Evolutionary conservation across 1,139 yeast genomes (phyloP), one percentile per base, ranked within the genome.

Genomic region (Lodderomyces margitis): DNA sequence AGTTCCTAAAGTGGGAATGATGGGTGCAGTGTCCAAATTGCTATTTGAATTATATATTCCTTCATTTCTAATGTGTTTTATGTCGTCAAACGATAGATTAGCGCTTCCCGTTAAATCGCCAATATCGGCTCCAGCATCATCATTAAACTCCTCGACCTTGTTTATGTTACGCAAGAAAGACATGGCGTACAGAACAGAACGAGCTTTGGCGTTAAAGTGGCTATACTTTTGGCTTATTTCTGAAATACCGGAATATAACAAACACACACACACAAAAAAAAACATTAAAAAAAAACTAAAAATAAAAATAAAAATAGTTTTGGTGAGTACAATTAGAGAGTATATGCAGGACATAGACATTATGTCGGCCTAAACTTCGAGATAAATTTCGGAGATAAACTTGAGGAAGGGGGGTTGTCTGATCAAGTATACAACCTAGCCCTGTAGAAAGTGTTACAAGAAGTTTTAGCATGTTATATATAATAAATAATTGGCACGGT

Each of bases 21-120:
- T 79, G 4, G 92, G 91, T 0, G 87, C 74, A 0, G 89, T 74
- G 51, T 82, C 88, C 42, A 66, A 58, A 14, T 64, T 56, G 7
- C 64, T 57, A 33, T 65, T 62, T 32, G 71, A 62, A 1, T 83
- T 83, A 54, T 82, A 82, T 16, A 72, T 78, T 4, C 87, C 69
- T 34, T 81, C 69, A 49, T 81, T 86, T 42, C 84, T 68, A 2
- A 81, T 63, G 44, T 81, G 83, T 24, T 79, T 64, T 10, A 85
- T 67, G 53, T 84, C 91, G 48, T 78, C 79, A 49, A 82, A 80
- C 0, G 87, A 75, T 46, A 83, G 69, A 34, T 67, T 63, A 2
- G 64, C 61, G 2, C 72, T 68, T 21, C 61, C 59, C 8, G 73
- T 58, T 10, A 69, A 47, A 10, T 70, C 70, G 20, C 66, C 69